These are phyloP conservation scores for Fusarium albosuccineum DNA, from an alignment of 2,329 filamentous ascomycete species.

Conservation along the genomic window DNA sequence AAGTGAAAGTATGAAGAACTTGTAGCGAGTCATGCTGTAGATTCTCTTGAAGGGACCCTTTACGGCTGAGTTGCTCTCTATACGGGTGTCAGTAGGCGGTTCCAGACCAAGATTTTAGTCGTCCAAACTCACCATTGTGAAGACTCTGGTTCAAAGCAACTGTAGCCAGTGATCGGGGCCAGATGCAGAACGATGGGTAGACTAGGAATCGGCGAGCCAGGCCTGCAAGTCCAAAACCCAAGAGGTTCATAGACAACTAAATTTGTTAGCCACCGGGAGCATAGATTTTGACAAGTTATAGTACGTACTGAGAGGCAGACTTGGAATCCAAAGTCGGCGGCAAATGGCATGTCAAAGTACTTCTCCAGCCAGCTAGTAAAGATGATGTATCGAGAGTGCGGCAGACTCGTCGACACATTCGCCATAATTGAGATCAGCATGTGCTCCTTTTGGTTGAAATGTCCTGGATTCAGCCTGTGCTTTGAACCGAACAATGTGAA, in stretches of 20 bases:
- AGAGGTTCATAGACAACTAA: constrained; percentile 50
- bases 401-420: constrained; percentile 37
- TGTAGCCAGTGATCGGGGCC: constrained; percentile 51
- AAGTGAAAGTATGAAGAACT: constrained; percentile 38
- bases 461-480: constrained; percentile 64
- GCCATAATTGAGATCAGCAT: constrained; percentile 69
- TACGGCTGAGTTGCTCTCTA: constrained; percentile 23
- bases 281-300: too few species aligned
- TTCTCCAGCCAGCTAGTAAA: constrained; percentile 42
- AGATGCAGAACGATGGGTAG: constrained; percentile 55
- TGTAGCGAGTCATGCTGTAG: constrained; percentile 38
- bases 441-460: constrained; percentile 71
- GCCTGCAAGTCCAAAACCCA: constrained; percentile 69
- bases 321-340: constrained; percentile 52
- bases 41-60: constrained; percentile 34
- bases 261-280: fast-evolving
- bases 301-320: constrained; percentile 38
- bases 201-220: constrained; percentile 63
- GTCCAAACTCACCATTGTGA: constrained; percentile 25
- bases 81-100: fast-evolving
- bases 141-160: constrained; percentile 41
- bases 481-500: constrained; percentile 57
- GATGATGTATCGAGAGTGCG: constrained; percentile 39
- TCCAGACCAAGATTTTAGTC: fast-evolving
- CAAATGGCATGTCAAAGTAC: constrained; percentile 41